Evolutionary conservation across 1,284 basidiomycete genomes (phyloP).

Genomic region (Microbotryum violaceum): DNA sequence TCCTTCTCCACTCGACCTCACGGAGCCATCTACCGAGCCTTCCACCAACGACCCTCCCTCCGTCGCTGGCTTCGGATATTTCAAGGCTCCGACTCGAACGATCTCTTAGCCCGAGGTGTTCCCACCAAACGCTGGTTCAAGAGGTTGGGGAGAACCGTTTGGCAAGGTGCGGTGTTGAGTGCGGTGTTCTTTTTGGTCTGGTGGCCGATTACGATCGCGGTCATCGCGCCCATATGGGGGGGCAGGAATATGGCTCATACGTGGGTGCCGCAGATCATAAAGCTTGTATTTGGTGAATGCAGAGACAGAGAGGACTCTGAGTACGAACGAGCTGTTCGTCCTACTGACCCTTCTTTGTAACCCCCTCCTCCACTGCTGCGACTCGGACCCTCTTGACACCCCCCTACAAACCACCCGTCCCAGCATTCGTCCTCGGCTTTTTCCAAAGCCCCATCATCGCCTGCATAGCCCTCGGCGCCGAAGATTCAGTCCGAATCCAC

Average conservation of each 20-base stretch:
- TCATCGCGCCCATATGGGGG: slow-evolving; percentile 39
- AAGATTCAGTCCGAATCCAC: slow-evolving; percentile 26
- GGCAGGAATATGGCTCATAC: slow-evolving; percentile 36
- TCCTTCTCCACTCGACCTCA: slow-evolving; percentile 9
- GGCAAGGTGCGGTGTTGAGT: slow-evolving; percentile 40
- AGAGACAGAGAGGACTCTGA: background rate
- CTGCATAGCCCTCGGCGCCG: slow-evolving; percentile 28
- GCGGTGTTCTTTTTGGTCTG: slow-evolving; percentile 41
- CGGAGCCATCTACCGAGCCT: slow-evolving; percentile 25
- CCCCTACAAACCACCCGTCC: too few species aligned
- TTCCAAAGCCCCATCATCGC: slow-evolving; percentile 24
- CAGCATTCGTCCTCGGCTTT: slow-evolving; percentile 26
- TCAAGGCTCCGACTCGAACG: slow-evolving; percentile 39
- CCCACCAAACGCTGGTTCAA: slow-evolving; percentile 29
- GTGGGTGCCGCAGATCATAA: slow-evolving; percentile 40
- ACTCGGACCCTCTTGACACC: background rate
- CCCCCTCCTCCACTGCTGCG: too few species aligned
- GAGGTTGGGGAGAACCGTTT: slow-evolving; percentile 37
- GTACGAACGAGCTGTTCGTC: background rate
- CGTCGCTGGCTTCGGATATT: slow-evolving; percentile 36
- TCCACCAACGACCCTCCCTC: slow-evolving; percentile 31
- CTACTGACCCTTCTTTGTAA: background rate
- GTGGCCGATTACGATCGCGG: slow-evolving; percentile 41
- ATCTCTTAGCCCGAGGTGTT: slow-evolving; percentile 35
- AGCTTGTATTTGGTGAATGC: slow-evolving; percentile 36